These are phyloP conservation scores for Beverwykella pulmonaria DNA, from an alignment of 495 filamentous ascomycete genomes.

Conservation along the genomic window DNA sequence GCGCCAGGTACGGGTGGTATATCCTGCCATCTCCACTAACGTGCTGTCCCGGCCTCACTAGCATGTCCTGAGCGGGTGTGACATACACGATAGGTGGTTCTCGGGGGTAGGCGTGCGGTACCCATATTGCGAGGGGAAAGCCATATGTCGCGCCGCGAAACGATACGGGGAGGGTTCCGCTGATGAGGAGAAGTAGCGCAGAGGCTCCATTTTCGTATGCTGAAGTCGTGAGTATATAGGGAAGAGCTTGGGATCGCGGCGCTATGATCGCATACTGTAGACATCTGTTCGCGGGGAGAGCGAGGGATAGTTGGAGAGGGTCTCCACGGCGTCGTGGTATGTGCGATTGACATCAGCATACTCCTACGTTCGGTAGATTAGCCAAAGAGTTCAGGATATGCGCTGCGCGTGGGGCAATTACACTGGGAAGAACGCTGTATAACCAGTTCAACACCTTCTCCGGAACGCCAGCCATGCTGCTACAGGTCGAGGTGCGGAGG, in stretches of 20 bases:
- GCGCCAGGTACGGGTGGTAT: slow-evolving; percentile 92
- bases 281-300: slow-evolving; percentile 92
- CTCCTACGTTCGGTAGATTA: slow-evolving; percentile 60
- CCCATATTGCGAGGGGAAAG: slow-evolving; percentile 91
- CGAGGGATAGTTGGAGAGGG: slow-evolving; percentile 78
- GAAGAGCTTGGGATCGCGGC: not conserved
- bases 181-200: slow-evolving; percentile 82
- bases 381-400: slow-evolving; percentile 1
- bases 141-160: slow-evolving; percentile 90
- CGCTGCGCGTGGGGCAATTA: slow-evolving; percentile 45
- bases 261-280: slow-evolving; percentile 68
- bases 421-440: slow-evolving; percentile 83
- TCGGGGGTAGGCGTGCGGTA: slow-evolving; percentile 89
- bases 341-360: slow-evolving; percentile 90
- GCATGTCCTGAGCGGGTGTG: slow-evolving; percentile 84
- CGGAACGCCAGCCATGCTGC: slow-evolving; percentile 71
- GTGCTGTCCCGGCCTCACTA: slow-evolving; percentile 87
- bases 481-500: slow-evolving; percentile 6
- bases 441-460: slow-evolving; percentile 94
- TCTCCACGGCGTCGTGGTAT: slow-evolving; percentile 86
- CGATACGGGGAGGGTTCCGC: slow-evolving; percentile 80
- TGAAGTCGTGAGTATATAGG: slow-evolving; percentile 46
- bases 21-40: slow-evolving; percentile 91
- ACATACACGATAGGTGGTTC: slow-evolving; percentile 87
- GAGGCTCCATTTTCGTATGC: slow-evolving; percentile 88